Evolutionary conservation across 129 eudicot genomes (phyloP).

Genomic region (Flaveria brownii): DNA sequence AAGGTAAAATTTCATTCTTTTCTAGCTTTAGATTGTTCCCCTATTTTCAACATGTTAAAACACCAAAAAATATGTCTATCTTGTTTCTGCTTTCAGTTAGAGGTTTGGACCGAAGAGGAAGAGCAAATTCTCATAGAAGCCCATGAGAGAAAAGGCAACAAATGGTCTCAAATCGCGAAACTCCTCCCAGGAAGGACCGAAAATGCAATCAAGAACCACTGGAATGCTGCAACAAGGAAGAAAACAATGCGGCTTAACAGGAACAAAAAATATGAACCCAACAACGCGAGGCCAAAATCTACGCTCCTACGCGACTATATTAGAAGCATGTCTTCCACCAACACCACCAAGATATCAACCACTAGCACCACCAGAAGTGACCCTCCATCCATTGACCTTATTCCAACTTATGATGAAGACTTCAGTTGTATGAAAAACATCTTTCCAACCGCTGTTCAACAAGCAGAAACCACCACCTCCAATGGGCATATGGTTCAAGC

Average conservation of each 20-base stretch:
- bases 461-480: slow-evolving; percentile 6
- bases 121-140: slow-evolving; percentile 54
- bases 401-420: slow-evolving; percentile 40
- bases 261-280: slow-evolving; percentile 30
- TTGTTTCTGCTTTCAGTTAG: slow-evolving; percentile 43
- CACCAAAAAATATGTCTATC: not conserved
- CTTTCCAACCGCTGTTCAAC: slow-evolving; percentile 14
- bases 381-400: slow-evolving; percentile 20
- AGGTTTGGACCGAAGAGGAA: slow-evolving; percentile 66
- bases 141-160: slow-evolving; percentile 49
- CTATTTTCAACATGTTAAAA: not conserved
- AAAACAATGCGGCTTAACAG: slow-evolving; percentile 39
- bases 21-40: not conserved
- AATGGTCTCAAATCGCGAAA: slow-evolving; percentile 65
- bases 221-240: slow-evolving; percentile 68
- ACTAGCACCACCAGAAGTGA: not conserved
- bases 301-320: slow-evolving; percentile 52
- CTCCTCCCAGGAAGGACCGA: slow-evolving; percentile 69
- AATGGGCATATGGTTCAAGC: slow-evolving; percentile 10
- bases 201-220: slow-evolving; percentile 70
- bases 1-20: not conserved
- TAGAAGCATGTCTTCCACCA: slow-evolving; percentile 19
- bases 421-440: slow-evolving; percentile 36
- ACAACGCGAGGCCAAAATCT: slow-evolving; percentile 24
- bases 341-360: not conserved